Evolutionary conservation across 805 yeast genomes (phyloP).

Genomic region (Diddensiella transvaalensis): DNA sequence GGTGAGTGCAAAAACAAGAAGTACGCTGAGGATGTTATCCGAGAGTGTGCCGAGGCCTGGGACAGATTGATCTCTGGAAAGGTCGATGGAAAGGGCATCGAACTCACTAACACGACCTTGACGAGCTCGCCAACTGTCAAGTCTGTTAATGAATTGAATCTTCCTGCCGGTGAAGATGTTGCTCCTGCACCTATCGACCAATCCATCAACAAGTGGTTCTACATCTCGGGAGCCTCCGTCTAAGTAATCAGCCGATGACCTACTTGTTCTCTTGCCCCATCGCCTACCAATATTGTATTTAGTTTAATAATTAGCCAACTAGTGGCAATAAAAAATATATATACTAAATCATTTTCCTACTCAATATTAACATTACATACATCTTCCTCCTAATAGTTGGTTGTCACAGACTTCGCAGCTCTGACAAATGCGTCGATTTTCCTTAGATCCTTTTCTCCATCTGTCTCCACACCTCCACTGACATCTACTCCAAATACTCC

Average conservation of each 20-base stretch:
- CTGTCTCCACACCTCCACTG: slow-evolving; percentile 87
- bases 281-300: not conserved
- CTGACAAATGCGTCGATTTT: slow-evolving; percentile 60
- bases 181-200: slow-evolving; percentile 94
- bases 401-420: slow-evolving; percentile 40
- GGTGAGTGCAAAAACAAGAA: slow-evolving; percentile 86
- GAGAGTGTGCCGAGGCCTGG: slow-evolving; percentile 87
- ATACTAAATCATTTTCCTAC: not conserved
- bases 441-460: slow-evolving; percentile 64
- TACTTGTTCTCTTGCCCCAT: too few species aligned
- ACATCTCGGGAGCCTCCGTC: slow-evolving; percentile 55
- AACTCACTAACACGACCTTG: slow-evolving; percentile 73
- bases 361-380: not conserved
- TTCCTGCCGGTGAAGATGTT: slow-evolving; percentile 68
- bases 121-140: slow-evolving; percentile 45
- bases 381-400: not conserved
- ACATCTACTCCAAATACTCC: slow-evolving; percentile 92
- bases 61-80: slow-evolving; percentile 65
- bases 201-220: slow-evolving; percentile 98
- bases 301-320: not conserved
- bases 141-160: slow-evolving; percentile 35
- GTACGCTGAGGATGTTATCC: slow-evolving; percentile 80
- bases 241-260: too few species aligned
- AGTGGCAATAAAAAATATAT: too few species aligned
- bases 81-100: slow-evolving; percentile 60